phyloP scores from a whole-genome alignment of 2,329 filamentous ascomycete species.

The Talaromyces sp. region DNA sequence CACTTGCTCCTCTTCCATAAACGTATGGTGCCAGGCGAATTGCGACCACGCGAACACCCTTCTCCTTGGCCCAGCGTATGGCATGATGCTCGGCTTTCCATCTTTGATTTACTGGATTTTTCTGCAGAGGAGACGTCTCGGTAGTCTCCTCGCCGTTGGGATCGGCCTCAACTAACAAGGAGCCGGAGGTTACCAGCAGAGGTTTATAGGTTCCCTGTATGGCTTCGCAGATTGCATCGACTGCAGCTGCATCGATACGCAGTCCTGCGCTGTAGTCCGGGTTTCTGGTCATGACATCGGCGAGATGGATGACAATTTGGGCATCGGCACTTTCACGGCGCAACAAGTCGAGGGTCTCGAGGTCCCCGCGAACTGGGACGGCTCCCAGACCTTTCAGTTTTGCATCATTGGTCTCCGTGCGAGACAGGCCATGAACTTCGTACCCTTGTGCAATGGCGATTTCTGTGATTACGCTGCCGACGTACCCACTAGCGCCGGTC shows the following conservation, averaged over 20 bases:
- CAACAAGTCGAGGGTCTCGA: constrained; percentile 36
- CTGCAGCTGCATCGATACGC: constrained; percentile 33
- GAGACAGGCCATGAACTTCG: constrained; percentile 43
- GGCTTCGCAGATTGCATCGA: constrained; percentile 37
- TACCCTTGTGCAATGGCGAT: constrained; percentile 41
- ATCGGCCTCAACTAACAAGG: neutral
- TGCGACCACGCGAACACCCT: constrained; percentile 34
- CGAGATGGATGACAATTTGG: constrained; percentile 47
- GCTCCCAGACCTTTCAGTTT: constrained; percentile 29
- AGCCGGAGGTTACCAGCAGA: neutral
- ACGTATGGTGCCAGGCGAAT: constrained; percentile 46
- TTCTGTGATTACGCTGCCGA: constrained; percentile 37
- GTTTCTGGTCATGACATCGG: constrained; percentile 25
- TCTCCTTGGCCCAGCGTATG: constrained; percentile 25
- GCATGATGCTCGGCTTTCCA: constrained; percentile 19
- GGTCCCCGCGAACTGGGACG: neutral
- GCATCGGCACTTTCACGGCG: constrained; percentile 37
- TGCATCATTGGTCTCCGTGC: constrained; percentile 34
- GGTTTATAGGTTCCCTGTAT: constrained; percentile 15
- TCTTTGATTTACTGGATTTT: neutral
- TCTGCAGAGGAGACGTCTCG: neutral
- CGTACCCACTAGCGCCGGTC: constrained; percentile 42
- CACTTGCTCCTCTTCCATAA: constrained; percentile 35
- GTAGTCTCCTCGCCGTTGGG: neutral
- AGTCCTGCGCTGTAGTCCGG: constrained; percentile 21